Conservation (phyloP, 176 grass and related monocot genomes). For the Rhynchospora tenuis region DNA sequence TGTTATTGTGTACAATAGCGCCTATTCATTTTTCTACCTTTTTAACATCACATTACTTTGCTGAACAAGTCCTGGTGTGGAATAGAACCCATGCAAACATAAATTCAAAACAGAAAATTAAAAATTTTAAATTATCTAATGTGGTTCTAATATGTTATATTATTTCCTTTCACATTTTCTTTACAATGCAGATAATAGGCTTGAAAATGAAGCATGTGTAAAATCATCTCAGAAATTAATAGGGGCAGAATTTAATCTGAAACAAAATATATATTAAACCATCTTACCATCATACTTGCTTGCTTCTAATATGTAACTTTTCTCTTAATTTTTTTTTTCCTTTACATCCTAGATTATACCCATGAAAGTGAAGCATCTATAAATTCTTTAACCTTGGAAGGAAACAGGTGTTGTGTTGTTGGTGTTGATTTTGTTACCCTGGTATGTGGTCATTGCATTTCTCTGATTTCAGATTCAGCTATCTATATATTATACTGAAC, state of each 20-base stretch:
- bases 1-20: not conserved
- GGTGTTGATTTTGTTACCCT: conserved; percentile 86
- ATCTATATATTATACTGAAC: not conserved
- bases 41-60: conserved; percentile 5
- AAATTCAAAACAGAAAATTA: not conserved
- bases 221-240: too few species aligned
- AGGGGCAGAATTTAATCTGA: not conserved
- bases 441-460: conserved; percentile 38
- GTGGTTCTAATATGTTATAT: too few species aligned
- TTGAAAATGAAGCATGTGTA: too few species aligned
- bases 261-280: not conserved
- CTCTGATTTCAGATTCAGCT: not conserved
- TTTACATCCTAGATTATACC: conserved; percentile 35
- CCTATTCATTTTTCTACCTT: conserved; percentile 14
- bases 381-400: conserved; percentile 19
- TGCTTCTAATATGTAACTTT: not conserved
- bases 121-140: too few species aligned
- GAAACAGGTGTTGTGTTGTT: conserved; percentile 51
- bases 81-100: not conserved
- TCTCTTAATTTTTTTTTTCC: conserved; percentile 1
- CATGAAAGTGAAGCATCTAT: conserved; percentile 28
- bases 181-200: too few species aligned
- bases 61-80: not conserved
- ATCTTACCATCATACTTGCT: not conserved
- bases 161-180: too few species aligned